phyloP scores from a whole-genome alignment of 345 rosid species.

The Linum lewisii region DNA sequence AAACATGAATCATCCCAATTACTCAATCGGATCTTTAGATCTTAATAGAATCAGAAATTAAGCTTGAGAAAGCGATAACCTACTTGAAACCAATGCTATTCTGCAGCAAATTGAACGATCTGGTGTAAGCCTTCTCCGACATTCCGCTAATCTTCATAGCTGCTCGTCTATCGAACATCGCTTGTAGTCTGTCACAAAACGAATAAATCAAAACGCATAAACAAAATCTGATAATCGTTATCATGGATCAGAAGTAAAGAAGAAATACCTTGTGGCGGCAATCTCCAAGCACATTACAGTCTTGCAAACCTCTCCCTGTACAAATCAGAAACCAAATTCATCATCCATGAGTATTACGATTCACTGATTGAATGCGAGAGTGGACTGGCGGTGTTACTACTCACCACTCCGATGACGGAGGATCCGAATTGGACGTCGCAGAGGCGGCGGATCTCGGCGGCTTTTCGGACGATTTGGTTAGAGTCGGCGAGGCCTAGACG shows the following conservation, averaged over 20 bases:
- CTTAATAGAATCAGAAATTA: no score
- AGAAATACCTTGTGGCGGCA: slow-evolving; percentile 55
- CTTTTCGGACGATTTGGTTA: slow-evolving; percentile 63
- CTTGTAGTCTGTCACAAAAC: slow-evolving; percentile 37
- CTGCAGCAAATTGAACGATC: slow-evolving; percentile 72
- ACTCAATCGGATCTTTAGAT: no score
- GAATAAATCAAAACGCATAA: neutral
- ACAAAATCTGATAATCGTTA: no score
- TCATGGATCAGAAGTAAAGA: no score
- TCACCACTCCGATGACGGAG: slow-evolving; percentile 81
- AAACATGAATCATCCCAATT: neutral
- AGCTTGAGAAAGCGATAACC: slow-evolving; percentile 10
- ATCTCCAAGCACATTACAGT: slow-evolving; percentile 84
- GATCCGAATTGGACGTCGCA: slow-evolving; percentile 89
- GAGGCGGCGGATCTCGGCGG: slow-evolving; percentile 92
- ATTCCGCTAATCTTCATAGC: slow-evolving; percentile 77
- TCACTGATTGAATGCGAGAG: neutral
- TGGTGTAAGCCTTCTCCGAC: slow-evolving; percentile 78
- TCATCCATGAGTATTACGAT: no score
- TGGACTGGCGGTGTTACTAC: no score
- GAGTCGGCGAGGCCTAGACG: slow-evolving; percentile 59
- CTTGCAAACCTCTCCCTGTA: slow-evolving; percentile 87
- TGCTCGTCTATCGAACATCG: slow-evolving; percentile 56
- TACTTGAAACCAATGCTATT: slow-evolving; percentile 77
- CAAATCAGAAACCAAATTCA: neutral